Percentiles rank a stretch among this genome's conserved stretches.
Conservation (phyloP, 495 filamentous ascomycete species). For the Platismatia glauca region DNA sequence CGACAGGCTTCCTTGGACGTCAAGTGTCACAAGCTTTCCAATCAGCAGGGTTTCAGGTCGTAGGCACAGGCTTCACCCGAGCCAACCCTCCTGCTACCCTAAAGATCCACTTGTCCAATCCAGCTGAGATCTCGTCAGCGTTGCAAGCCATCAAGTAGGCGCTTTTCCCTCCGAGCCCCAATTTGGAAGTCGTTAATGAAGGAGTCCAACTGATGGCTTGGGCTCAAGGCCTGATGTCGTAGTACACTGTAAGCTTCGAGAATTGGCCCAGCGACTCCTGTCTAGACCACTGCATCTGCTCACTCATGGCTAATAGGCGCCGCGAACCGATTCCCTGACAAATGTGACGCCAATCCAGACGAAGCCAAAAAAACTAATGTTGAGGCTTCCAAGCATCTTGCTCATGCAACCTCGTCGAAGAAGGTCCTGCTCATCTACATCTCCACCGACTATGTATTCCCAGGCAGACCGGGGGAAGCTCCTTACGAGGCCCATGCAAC, state of each 20-base stretch:
- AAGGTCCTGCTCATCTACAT: slow-evolving; percentile 79
- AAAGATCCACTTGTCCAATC: slow-evolving; percentile 65
- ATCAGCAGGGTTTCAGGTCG: slow-evolving; percentile 57
- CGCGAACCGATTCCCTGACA: slow-evolving; percentile 84
- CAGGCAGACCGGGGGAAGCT: slow-evolving; percentile 71
- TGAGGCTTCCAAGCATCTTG: slow-evolving; percentile 56
- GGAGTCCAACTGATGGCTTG: slow-evolving; percentile 18
- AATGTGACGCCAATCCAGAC: slow-evolving; percentile 69
- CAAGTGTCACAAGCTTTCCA: slow-evolving; percentile 71
- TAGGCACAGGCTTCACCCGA: slow-evolving; percentile 71
- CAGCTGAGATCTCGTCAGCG: slow-evolving; percentile 49
- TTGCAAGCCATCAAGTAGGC: slow-evolving; percentile 57
- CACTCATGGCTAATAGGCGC: slow-evolving; percentile 47
- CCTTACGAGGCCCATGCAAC: slow-evolving; percentile 63
- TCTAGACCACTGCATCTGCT: slow-evolving; percentile 21
- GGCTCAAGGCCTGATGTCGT: slow-evolving; percentile 63
- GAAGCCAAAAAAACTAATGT: slow-evolving; percentile 70
- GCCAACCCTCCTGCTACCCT: slow-evolving; percentile 62
- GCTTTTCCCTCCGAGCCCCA: background rate
- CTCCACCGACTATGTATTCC: slow-evolving; percentile 91
- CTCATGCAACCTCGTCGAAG: slow-evolving; percentile 51
- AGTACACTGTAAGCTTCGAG: slow-evolving; percentile 60
- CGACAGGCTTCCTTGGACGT: slow-evolving; percentile 74
- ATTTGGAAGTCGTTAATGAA: background rate
- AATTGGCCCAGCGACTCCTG: background rate